phyloP scores from a whole-genome alignment of 148 eudicot species.

The Diospyros lotus region DNA sequence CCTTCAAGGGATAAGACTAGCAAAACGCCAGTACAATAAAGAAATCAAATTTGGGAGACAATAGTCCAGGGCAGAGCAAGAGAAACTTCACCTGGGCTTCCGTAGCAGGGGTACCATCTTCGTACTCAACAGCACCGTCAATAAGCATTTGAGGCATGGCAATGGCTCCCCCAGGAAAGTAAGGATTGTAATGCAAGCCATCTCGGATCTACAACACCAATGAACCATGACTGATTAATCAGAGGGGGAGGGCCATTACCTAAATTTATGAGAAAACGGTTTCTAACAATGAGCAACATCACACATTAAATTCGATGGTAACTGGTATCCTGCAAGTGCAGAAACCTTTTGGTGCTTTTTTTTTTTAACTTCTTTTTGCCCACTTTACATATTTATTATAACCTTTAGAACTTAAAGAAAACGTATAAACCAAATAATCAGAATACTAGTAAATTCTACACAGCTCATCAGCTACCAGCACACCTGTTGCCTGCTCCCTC shows the following conservation, averaged over 20 bases:
- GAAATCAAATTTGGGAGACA: background rate
- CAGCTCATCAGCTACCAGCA: too few relatives aligned
- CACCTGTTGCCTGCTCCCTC: too few relatives aligned
- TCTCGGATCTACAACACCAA: conserved; percentile 51
- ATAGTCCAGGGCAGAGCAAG: background rate
- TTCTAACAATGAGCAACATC: background rate
- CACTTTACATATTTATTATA: too few relatives aligned
- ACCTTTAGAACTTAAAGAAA: too few relatives aligned
- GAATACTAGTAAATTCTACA: too few relatives aligned
- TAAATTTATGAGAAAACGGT: background rate
- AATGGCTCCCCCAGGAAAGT: conserved; percentile 87
- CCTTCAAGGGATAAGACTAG: too few relatives aligned
- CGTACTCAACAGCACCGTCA: conserved; percentile 78
- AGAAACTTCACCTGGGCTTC: conserved; percentile 53
- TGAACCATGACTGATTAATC: background rate
- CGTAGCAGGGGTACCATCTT: conserved; percentile 78
- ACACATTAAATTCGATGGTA: background rate
- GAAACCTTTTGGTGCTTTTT: background rate
- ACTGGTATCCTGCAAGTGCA: background rate
- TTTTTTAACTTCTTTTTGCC: too few relatives aligned
- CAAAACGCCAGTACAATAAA: too few relatives aligned
- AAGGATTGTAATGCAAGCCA: conserved; percentile 79
- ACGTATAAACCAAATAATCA: too few relatives aligned
- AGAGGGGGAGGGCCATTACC: background rate
- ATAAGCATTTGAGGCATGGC: conserved; percentile 89